A percentile compares a stretch with the other conserved stretches of the same genome.
These are phyloP conservation scores for Steccherinum ochraceum DNA, from an alignment of 768 basidiomycete species.

Conservation along the genomic window DNA sequence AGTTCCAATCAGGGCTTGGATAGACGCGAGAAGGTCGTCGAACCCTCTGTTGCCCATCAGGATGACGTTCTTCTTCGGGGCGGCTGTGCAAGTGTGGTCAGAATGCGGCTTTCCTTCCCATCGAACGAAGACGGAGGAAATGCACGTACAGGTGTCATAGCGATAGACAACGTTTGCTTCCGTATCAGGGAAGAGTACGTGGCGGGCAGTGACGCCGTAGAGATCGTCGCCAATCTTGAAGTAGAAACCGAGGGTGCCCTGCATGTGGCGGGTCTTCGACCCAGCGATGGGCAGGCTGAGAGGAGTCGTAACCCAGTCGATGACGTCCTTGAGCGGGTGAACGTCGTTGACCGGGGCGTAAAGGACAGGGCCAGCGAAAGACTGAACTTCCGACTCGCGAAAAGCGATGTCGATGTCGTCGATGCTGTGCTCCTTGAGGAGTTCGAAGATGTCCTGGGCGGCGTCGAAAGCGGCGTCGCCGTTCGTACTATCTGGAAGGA, in stretches of 20 bases:
- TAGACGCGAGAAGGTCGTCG: constrained; percentile 17
- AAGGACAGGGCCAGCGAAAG: constrained; percentile 12
- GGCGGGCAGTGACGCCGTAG: constrained; percentile 28
- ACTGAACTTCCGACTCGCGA: constrained; percentile 14
- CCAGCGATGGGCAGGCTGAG: constrained; percentile 34
- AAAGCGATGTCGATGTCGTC: constrained; percentile 16
- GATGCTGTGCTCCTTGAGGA: constrained; percentile 13
- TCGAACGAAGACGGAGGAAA: constrained; percentile 12
- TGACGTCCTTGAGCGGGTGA: constrained; percentile 26
- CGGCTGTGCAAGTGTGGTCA: constrained; percentile 15
- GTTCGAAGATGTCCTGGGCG: constrained; percentile 11
- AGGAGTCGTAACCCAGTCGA: constrained; percentile 27
- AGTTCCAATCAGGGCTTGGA: constrained; percentile 18
- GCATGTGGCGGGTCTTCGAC: constrained; percentile 20
- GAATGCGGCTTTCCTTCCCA: constrained; percentile 15
- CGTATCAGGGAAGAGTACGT: constrained; percentile 22
- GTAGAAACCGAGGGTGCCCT: constrained; percentile 33
- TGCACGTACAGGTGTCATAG: constrained; percentile 8
- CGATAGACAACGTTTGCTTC: constrained; percentile 18
- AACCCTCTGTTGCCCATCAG: constrained; percentile 21
- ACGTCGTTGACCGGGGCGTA: constrained; percentile 14
- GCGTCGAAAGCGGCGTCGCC: constrained; percentile 14
- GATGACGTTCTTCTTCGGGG: constrained; percentile 22
- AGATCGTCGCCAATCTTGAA: constrained; percentile 25
- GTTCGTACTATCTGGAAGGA: constrained; percentile 18